phyloP scores from a whole-genome alignment of 805 yeast species.

The Starmera pachycereana region DNA sequence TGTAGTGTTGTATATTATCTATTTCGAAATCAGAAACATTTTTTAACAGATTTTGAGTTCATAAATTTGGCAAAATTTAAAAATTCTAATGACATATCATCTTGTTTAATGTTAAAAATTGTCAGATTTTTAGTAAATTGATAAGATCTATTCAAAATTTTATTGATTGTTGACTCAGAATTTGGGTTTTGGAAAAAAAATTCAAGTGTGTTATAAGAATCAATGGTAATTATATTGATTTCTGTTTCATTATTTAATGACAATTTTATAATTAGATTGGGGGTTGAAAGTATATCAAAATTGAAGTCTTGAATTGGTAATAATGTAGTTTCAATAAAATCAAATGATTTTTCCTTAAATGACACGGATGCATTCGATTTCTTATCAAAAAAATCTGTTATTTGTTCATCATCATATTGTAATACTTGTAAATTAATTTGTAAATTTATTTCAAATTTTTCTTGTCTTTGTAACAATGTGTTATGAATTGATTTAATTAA shows the following conservation, averaged over 20 bases:
- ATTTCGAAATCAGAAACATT: not conserved
- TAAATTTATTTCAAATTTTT: conserved; percentile 2
- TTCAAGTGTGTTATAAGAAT: too few species aligned
- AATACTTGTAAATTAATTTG: too few species aligned
- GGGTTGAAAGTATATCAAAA: too few species aligned
- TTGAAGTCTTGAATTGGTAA: too few species aligned
- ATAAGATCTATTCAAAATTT: too few species aligned
- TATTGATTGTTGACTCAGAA: conserved; percentile 7
- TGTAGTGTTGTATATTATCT: not conserved
- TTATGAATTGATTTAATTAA: not conserved
- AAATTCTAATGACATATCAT: conserved; percentile 10
- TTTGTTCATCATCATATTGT: too few species aligned
- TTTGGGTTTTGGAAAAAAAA: too few species aligned
- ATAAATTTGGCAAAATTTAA: conserved; percentile 7
- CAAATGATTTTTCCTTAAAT: not conserved
- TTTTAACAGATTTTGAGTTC: not conserved
- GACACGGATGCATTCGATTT: conserved; percentile 2
- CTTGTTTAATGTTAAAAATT: conserved; percentile 19
- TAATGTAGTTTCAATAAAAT: too few species aligned
- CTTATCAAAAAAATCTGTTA: too few species aligned
- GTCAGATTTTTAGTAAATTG: conserved; percentile 24
- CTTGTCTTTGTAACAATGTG: conserved; percentile 1
- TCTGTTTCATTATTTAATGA: too few species aligned
- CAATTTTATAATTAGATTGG: too few species aligned
- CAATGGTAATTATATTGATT: too few species aligned